phyloP scores from a whole-genome alignment of 2,329 filamentous ascomycete species.

The Microsporum canis region DNA sequence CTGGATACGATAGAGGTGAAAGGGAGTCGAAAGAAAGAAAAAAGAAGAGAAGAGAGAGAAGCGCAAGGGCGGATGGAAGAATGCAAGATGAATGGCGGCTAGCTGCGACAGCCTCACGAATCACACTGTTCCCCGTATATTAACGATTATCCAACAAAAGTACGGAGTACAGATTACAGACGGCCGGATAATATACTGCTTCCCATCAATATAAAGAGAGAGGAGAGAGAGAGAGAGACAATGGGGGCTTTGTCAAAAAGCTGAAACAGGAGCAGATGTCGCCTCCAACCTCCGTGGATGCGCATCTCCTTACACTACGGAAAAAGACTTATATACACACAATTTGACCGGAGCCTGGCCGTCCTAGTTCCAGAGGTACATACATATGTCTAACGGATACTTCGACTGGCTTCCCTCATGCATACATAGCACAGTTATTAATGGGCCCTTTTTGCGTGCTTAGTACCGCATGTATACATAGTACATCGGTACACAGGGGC shows the following conservation, averaged over 20 bases:
- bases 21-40: neutral
- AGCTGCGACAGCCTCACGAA: slow-evolving; percentile 4
- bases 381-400: neutral
- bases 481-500: neutral
- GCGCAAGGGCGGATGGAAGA: neutral
- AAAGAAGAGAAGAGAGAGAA: neutral
- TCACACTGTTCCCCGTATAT: neutral
- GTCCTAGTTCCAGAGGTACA: neutral
- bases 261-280: neutral
- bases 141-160: neutral
- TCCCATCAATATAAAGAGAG: neutral
- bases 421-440: neutral
- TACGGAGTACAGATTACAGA: neutral
- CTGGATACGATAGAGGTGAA: neutral
- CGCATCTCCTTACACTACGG: neutral
- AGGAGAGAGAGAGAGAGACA: neutral
- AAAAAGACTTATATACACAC: neutral
- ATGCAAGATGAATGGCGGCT: neutral
- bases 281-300: neutral
- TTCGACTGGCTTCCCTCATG: neutral
- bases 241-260: neutral
- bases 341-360: neutral
- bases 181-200: neutral
- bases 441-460: neutral
- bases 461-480: neutral